These are phyloP conservation scores for Sporisorium exsertum DNA, from an alignment of 1,284 basidiomycete genomes.

Conservation along the genomic window DNA sequence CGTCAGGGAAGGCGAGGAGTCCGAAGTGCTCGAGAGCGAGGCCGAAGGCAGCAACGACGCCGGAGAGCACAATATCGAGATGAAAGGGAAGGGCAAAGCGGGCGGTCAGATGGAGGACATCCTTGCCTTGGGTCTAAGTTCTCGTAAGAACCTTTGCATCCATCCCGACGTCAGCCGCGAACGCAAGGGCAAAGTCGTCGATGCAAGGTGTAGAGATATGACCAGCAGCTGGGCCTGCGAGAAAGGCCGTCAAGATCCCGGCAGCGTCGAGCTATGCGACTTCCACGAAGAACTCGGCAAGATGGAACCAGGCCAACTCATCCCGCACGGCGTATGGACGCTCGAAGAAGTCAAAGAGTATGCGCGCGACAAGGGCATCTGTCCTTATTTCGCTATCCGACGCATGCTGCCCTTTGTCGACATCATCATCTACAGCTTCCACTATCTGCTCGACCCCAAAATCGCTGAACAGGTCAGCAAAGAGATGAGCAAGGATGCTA, in stretches of 20 bases:
- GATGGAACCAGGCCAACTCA: slow-evolving; percentile 83
- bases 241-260: slow-evolving; percentile 87
- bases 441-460: slow-evolving; percentile 98
- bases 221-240: slow-evolving; percentile 88
- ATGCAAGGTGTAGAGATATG: slow-evolving; percentile 94
- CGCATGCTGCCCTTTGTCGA: slow-evolving; percentile 98
- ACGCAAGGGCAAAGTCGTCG: slow-evolving; percentile 97
- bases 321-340: slow-evolving; percentile 92
- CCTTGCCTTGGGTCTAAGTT: slow-evolving; percentile 90
- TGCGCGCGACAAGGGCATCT: slow-evolving; percentile 85
- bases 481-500: slow-evolving; percentile 95
- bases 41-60: slow-evolving; percentile 29
- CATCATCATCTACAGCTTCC: slow-evolving; percentile 98
- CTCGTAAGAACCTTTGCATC: slow-evolving; percentile 95
- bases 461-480: slow-evolving; percentile 99
- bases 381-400: slow-evolving; percentile 96
- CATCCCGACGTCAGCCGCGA: slow-evolving; percentile 95
- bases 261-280: slow-evolving; percentile 89
- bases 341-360: slow-evolving; percentile 92
- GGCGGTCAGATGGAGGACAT: slow-evolving; percentile 73
- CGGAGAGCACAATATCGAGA: slow-evolving; percentile 39
- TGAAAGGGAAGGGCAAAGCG: slow-evolving; percentile 47
- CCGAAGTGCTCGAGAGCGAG: slow-evolving; percentile 77
- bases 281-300: slow-evolving; percentile 92
- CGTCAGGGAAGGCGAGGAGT: slow-evolving; percentile 73